Percentiles rank a stretch among this genome's conserved stretches.
These are phyloP conservation scores for Coccomyxa subellipsoidea DNA, from an alignment of 163 green algal species.

Conservation along the genomic window DNA sequence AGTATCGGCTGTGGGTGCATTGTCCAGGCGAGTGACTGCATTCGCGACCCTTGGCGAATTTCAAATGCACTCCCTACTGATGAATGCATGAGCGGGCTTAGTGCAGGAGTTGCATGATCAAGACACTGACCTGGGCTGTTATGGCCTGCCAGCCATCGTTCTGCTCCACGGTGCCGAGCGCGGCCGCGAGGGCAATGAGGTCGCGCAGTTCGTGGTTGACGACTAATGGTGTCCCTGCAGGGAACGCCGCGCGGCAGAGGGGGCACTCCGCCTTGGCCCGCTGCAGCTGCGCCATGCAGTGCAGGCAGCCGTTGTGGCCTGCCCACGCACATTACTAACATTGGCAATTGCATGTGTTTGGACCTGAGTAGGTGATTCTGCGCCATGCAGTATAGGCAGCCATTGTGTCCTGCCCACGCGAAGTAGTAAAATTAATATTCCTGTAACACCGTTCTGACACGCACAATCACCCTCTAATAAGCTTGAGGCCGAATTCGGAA, in stretches of 20 bases:
- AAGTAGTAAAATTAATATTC: neutral
- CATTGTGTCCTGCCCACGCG: neutral
- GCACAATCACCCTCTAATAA: too few species aligned
- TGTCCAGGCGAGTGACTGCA: neutral
- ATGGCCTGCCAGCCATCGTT: constrained; percentile 67
- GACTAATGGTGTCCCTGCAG: constrained; percentile 2
- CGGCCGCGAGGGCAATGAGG: constrained; percentile 52
- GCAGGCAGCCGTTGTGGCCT: constrained; percentile 73
- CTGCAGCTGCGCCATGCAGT: constrained; percentile 59
- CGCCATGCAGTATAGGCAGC: neutral
- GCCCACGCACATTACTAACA: too few species aligned
- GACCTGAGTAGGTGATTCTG: neutral
- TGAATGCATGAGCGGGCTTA: neutral
- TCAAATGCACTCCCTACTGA: neutral
- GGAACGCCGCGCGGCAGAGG: constrained; percentile 59
- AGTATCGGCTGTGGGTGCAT: neutral
- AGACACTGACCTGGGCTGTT: neutral
- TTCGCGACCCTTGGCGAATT: neutral
- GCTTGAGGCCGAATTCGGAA: too few species aligned
- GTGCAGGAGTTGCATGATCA: neutral
- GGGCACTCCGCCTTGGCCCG: constrained; percentile 53
- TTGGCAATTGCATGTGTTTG: too few species aligned
- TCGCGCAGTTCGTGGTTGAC: constrained; percentile 65
- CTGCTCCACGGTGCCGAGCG: constrained; percentile 37
- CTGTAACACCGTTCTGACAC: too few species aligned